Evolutionary conservation across 2,329 filamentous ascomycete genomes (phyloP), one percentile per base, ranked within the genome.

Genomic region (Anisogramma anomala): DNA sequence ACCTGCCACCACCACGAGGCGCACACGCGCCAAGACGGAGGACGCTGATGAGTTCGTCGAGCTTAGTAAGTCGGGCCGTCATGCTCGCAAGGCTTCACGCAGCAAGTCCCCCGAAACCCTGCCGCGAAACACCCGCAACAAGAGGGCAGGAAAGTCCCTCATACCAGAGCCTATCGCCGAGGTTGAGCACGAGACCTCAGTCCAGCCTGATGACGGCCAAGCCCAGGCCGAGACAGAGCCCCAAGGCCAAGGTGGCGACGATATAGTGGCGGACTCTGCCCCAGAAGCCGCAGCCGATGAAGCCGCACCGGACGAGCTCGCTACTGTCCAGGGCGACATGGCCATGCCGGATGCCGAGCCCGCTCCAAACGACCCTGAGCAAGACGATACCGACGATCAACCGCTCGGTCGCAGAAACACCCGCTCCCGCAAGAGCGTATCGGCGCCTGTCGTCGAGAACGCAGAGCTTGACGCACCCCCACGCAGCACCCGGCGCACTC

Each of bases 1-100:
- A 1, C 39, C 50, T 7, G 46, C 51, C 2, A 64, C 65, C 28
- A 45, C 51, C 2, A 64, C 65, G 27, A 64, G 72, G 25, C 63
- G 71, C 50, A 77, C 74, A 9, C 62, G 74, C 23, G 71, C 69
- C 13, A 66, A 60, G 41, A 74, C 72, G 3, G 72, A 69, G 33
- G 72, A 77, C 34, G 62, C 64, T 0, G 68, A 71, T 22, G 71
- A 68, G 4, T 65, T 77, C 6, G 55, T 77, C 4, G 73, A 79
- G 51, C 60, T 80, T 11, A 72, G 75, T 5, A 72, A 66, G 50
- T 79, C 76, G 6, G 77, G 76, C n/a, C 68, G 65, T 42, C 75
- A 80, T 2, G 59, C 67, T 22, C 64, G 70, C 28, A 61, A 61
- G 14, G 67, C 68, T 31, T 72, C 72, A 20, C 64, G 63, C 41